phyloP scores from a whole-genome alignment of 2,329 filamentous ascomycete genomes.

The Neurospora sp. region DNA sequence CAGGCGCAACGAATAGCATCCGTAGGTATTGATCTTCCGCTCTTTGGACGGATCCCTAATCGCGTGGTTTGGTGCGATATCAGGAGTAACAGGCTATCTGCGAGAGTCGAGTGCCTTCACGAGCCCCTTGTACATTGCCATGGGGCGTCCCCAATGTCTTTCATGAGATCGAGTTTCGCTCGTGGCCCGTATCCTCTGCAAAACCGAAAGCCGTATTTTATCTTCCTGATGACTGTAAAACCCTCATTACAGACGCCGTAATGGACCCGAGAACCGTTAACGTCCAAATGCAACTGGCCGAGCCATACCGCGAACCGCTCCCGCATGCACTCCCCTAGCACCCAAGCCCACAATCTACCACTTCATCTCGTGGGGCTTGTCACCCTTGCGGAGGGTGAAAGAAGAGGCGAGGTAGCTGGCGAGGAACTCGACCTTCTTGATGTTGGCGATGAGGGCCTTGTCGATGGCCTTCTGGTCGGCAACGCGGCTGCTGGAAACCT shows the following conservation, averaged over 20 bases:
- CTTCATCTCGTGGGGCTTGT: conserved; percentile 99
- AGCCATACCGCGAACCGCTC: conserved; percentile 40
- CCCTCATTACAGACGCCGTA: conserved; percentile 58
- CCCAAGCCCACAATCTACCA: conserved; percentile 55
- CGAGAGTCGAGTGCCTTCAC: conserved; percentile 10
- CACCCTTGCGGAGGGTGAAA: conserved; percentile 98
- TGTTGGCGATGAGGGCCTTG: conserved; percentile 86
- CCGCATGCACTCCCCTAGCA: conserved; percentile 21
- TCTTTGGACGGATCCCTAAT: conserved; percentile 7
- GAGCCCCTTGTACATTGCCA: conserved; percentile 12
- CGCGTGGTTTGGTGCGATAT: conserved; percentile 5
- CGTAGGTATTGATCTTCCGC: not conserved
- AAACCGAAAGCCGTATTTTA: conserved; percentile 26
- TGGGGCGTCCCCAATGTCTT: conserved; percentile 11
- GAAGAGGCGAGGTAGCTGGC: conserved; percentile 86
- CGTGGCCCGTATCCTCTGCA: conserved; percentile 18
- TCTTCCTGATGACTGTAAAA: conserved; percentile 47
- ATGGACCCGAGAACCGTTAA: conserved; percentile 53
- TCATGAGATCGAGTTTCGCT: conserved; percentile 14
- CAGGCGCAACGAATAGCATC: not conserved
- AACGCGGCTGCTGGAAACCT: conserved; percentile 80
- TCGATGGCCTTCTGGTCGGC: conserved; percentile 98
- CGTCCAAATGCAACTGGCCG: conserved; percentile 57
- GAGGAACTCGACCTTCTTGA: conserved; percentile 98
- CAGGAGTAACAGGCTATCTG: conserved; percentile 5